A percentile compares a stretch with the other conserved stretches of the same genome.
Conservation (phyloP, 208 protist species). For the Trypanosoma mega region DNA sequence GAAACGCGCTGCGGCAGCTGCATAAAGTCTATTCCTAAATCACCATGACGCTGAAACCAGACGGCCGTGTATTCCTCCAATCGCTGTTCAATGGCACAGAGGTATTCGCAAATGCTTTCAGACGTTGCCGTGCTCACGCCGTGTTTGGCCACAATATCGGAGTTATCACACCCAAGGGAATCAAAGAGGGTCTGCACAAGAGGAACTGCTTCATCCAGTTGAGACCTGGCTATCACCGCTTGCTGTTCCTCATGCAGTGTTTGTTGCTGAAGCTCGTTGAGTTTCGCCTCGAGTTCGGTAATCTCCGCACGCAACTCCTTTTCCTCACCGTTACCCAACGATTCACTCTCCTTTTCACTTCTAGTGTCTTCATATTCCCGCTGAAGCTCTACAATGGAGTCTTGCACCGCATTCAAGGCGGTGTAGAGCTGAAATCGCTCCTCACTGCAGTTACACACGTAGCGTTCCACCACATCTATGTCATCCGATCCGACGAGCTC, state of each 20-base stretch:
- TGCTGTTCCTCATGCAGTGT: conserved; percentile 37
- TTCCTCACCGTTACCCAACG: conserved; percentile 3
- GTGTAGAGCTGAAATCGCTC: conserved; percentile 58
- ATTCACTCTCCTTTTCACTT: not conserved
- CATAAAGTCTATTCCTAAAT: too few relatives aligned
- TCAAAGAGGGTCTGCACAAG: conserved; percentile 42
- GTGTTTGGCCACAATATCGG: conserved; percentile 12
- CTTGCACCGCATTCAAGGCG: conserved; percentile 48
- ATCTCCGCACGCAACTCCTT: conserved; percentile 9
- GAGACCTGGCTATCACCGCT: conserved; percentile 1
- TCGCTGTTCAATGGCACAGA: conserved; percentile 72
- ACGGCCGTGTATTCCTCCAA: conserved; percentile 74
- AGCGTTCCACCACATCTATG: conserved; percentile 50
- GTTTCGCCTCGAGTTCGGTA: conserved; percentile 19
- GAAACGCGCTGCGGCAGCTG: too few relatives aligned
- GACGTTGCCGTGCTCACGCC: conserved; percentile 35
- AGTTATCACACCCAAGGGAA: conserved; percentile 45
- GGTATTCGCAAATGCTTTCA: conserved; percentile 29
- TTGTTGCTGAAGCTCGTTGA: conserved; percentile 22
- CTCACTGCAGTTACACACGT: conserved; percentile 41
- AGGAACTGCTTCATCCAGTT: conserved; percentile 22
- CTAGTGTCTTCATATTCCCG: conserved; percentile 7
- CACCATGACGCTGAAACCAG: too few relatives aligned
- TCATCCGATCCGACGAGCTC: conserved; percentile 50
- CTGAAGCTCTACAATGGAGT: conserved; percentile 37